Percentiles rank a stretch among this genome's conserved stretches.
Conservation (phyloP, 768 basidiomycete species). For the Psilocybe tampanensis region DNA sequence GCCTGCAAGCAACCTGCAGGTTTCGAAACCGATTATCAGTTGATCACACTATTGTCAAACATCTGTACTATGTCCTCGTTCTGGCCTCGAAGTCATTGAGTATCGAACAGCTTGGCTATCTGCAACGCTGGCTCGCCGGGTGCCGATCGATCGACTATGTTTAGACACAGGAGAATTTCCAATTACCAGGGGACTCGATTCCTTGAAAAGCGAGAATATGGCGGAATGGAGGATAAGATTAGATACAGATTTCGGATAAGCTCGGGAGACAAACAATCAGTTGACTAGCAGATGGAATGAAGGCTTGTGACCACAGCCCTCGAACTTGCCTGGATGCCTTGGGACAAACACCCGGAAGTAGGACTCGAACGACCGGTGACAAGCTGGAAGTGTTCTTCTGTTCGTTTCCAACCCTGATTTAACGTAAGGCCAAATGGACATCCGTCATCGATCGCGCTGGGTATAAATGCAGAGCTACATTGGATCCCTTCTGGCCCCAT, state of each 20-base stretch:
- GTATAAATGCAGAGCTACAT: slow-evolving; percentile 12
- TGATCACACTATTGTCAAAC: too few species aligned
- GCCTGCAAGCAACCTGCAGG: too few species aligned
- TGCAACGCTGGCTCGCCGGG: not conserved
- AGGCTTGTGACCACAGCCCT: slow-evolving; percentile 7
- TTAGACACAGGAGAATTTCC: too few species aligned
- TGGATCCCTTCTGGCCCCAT: not conserved
- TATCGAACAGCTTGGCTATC: not conserved
- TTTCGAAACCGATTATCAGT: too few species aligned
- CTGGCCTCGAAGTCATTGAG: not conserved
- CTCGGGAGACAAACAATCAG: not conserved
- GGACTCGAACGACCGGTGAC: slow-evolving; percentile 14
- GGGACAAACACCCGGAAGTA: not conserved
- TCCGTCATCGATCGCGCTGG: not conserved
- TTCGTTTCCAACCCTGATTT: slow-evolving; percentile 3
- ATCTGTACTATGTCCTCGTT: not conserved
- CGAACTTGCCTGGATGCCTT: slow-evolving; percentile 10
- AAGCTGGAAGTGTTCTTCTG: slow-evolving; percentile 2
- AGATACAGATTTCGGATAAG: not conserved
- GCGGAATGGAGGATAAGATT: not conserved
- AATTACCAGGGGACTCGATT: not conserved
- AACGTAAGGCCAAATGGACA: not conserved
- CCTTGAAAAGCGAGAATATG: not conserved
- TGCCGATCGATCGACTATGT: not conserved
- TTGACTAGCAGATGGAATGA: not conserved